Base-by-base conservation (phyloP, 306 rosid genomes). In the Cicer yamashitae region DNA sequence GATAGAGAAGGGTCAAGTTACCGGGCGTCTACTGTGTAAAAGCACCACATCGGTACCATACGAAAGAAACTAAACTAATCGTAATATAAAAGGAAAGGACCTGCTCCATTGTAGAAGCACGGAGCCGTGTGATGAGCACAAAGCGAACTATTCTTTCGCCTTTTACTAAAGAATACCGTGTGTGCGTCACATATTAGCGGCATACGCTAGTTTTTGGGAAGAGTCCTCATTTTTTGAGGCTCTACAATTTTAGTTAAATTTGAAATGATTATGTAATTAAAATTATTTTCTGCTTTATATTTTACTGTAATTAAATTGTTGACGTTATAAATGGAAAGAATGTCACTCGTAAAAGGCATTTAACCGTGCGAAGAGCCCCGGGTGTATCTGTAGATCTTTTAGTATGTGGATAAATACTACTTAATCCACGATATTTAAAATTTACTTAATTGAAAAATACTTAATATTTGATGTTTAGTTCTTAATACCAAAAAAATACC, bases 101-200 rank as follows among this genome's bases (percentile, higher is more conserved):
- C 37, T 54, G 34, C 0, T 3, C 2, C 0, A 0, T 0, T 1
- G 10, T 39, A 1, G 1, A 6, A 43, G 0, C 46, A 34, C 45
- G 44, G 45, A 60, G 44, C 45, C 20, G 11, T 37, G 44, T 13
- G 20, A 7, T 60, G 61, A 60, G 53, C 74, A 69, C 81, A 73
- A 0, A 81, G 88, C 78, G 83, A 81, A 81, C 79, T 84, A 79
- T 71, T 79, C 84, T 85, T 79, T 82, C 79, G 84, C 84, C 84
- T 85, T 82, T 79, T 82, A 82, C 84, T 71, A 78, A 82, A 85
- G 82, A 81, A 78, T 81, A 78, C 83, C 77, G 83, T 81, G 81
- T 69, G 62, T 41, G 45, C 34, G 63, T 10, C 62, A 15, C 54
- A 1, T 1, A 0, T 1, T 3, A 61, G 14, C 34, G 46, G 73